These are phyloP conservation scores for Sonneratia alba DNA, from an alignment of 345 rosid species.

Conservation along the genomic window DNA sequence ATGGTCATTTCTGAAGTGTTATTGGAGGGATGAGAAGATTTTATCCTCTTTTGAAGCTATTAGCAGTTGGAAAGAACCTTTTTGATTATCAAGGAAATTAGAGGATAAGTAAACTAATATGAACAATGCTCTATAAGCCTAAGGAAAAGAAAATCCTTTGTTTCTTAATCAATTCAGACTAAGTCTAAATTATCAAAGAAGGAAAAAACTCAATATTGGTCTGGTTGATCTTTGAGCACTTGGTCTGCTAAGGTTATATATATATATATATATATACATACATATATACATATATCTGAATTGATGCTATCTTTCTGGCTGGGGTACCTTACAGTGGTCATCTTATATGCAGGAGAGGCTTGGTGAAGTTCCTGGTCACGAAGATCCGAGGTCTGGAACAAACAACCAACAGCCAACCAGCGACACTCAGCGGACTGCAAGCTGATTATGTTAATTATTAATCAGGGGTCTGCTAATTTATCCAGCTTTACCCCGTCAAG, in stretches of 20 bases:
- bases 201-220: not conserved
- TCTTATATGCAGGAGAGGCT: constrained; percentile 56
- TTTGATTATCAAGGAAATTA: too few relatives aligned
- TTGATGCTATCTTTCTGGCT: too few relatives aligned
- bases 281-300: too few relatives aligned
- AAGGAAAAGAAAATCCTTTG: not conserved
- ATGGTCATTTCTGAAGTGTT: not conserved
- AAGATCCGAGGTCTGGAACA: constrained; percentile 34
- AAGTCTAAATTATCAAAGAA: too few relatives aligned
- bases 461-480: not conserved
- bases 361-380: constrained; percentile 30
- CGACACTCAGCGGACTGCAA: constrained; percentile 26
- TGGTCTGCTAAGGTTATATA: too few relatives aligned
- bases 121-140: too few relatives aligned
- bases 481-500: constrained; percentile 1
- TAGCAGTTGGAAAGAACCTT: not conserved
- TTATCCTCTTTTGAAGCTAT: not conserved
- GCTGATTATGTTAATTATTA: constrained; percentile 13
- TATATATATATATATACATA: too few relatives aligned
- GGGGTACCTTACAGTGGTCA: not conserved
- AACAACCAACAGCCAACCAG: constrained; percentile 29
- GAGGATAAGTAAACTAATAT: too few relatives aligned
- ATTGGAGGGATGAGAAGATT: not conserved
- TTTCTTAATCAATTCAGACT: not conserved
- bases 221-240: not conserved